Percentiles rank a stretch among this genome's conserved stretches.
Evolutionary conservation across 208 protist genomes (phyloP).

Genomic region (Trypanosoma platydactyli): DNA sequence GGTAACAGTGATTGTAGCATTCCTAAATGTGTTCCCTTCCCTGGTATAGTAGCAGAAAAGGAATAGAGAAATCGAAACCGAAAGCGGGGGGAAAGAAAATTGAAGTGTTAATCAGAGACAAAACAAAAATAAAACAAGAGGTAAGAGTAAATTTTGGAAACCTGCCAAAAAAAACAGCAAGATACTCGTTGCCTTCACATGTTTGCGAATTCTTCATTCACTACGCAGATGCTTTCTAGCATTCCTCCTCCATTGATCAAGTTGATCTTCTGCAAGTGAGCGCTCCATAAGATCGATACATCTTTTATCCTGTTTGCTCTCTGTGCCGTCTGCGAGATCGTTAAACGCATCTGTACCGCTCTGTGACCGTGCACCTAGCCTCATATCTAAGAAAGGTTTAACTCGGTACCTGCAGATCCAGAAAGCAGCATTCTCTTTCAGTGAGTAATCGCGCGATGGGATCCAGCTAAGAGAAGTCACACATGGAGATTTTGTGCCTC

Average conservation of each 20-base stretch:
- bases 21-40: not conserved
- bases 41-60: not conserved
- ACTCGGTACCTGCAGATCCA: constrained; percentile 42
- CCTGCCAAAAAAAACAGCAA: not conserved
- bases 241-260: constrained; percentile 50
- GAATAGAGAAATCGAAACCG: not conserved
- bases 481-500: constrained; percentile 52
- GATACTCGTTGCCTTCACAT: not conserved
- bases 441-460: constrained; percentile 30
- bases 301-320: not conserved
- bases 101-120: too few species aligned
- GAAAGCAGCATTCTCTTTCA: constrained; percentile 43
- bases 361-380: constrained; percentile 6
- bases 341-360: not conserved
- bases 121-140: too few species aligned
- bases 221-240: constrained; percentile 50
- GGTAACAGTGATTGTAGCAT: constrained; percentile 3
- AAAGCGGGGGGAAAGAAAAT: not conserved
- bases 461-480: constrained; percentile 50
- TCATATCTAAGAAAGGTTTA: not conserved
- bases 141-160: too few species aligned
- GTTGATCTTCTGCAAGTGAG: constrained; percentile 43
- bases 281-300: constrained; percentile 17
- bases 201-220: constrained; percentile 14
- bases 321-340: not conserved